Evolutionary conservation across 2,329 filamentous ascomycete genomes (phyloP).

Genomic region (Claviceps humidiphila): DNA sequence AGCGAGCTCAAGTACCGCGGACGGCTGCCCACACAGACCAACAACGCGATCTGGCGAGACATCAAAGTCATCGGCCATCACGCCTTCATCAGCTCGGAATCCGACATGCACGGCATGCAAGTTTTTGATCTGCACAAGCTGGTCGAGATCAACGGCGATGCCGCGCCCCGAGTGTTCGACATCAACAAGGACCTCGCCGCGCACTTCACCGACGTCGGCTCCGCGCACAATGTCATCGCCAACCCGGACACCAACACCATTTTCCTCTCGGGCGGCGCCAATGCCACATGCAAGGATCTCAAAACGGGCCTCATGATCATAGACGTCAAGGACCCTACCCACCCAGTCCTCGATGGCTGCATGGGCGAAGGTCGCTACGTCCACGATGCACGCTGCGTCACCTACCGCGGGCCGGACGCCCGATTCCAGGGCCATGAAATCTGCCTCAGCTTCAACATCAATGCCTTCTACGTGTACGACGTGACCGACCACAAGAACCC

Average conservation of each 20-base stretch:
- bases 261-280: constrained; percentile 27
- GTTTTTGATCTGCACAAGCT: constrained; percentile 50
- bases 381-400: constrained; percentile 38
- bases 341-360: constrained; percentile 36
- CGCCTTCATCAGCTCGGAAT: constrained; percentile 27
- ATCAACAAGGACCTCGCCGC: constrained; percentile 19
- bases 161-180: constrained; percentile 19
- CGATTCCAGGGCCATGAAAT: constrained; percentile 29
- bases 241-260: constrained; percentile 24
- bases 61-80: constrained; percentile 24
- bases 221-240: constrained; percentile 34
- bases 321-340: constrained; percentile 36
- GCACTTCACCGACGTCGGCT: constrained; percentile 22
- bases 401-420: constrained; percentile 35
- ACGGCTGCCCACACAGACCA: constrained; percentile 28
- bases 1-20: constrained; percentile 28
- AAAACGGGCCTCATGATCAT: constrained; percentile 39
- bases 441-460: constrained; percentile 39
- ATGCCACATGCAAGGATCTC: constrained; percentile 19
- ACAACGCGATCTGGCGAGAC: constrained; percentile 24
- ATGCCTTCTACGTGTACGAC: constrained; percentile 29
- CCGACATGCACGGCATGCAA: constrained; percentile 41
- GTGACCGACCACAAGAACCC: constrained; percentile 32
- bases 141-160: constrained; percentile 20
- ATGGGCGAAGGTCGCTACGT: constrained; percentile 36